Base-by-base conservation (phyloP, 768 basidiomycete genomes). In the Psilocybe sp. region DNA sequence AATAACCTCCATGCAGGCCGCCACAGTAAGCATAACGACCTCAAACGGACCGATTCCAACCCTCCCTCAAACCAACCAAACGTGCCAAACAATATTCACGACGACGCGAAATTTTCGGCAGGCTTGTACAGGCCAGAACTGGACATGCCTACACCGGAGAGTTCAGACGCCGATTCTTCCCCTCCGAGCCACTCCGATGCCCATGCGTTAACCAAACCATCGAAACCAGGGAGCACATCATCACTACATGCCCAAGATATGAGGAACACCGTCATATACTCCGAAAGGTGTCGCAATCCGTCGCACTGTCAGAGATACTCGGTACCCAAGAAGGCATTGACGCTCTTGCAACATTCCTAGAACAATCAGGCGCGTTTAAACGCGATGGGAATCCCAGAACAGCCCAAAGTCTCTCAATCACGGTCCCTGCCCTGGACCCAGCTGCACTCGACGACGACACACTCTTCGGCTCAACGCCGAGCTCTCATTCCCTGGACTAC, bases 171-270 rank as follows among this genome's bases (percentile, higher is more conserved):
- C 9, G 19, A 18, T 60, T 59, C 47, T 54, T 59, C 23, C 60
- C 55, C 1, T 18, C 37, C 10, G 56, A 64, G 44, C 34, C 36
- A 40, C 43, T 51, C 36, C 47, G 41, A 47, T 69, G 67, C 55
- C 60, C 54, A 7, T 68, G 65, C 43, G 58, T 60, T 0, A 49
- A 28, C 23, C 7, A 60, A 49, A 1, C n/a, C 3, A 13, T 51
- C 2, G 58, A 66, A 47, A 64, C 63, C 3, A 38, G 58, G 4
- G 50, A 59, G 40, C 66, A 65, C 53, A 58, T 66, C 0, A 50
- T 66, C 18, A 46, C 35, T 8, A 35, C 54, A 9, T 68, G 66
- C 54, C 51, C 54, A 12, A 10, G 43, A 0, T 63, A 63, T 47
- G 46, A 60, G 13, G 39, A 48, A 14, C 48, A 55, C 39, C 39